phyloP scores from a whole-genome alignment of 768 basidiomycete species.

The Gloeostereum incarnatum region DNA sequence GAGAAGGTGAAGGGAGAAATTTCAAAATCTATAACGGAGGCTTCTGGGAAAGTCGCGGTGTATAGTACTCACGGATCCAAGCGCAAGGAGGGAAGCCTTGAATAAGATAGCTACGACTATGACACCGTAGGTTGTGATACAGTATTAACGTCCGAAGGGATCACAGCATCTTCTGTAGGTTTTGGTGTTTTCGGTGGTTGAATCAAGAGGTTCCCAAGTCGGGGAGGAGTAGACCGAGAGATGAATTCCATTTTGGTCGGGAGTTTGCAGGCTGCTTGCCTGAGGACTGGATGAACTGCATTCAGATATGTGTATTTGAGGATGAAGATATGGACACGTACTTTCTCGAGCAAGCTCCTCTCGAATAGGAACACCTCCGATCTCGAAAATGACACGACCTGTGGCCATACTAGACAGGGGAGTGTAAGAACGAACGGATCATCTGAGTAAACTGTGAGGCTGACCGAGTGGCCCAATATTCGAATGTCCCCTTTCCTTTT shows the following conservation, averaged over 20 bases:
- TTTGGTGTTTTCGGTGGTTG: conserved; percentile 26
- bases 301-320: conserved; percentile 3
- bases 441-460: conserved; percentile 14
- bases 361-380: conserved; percentile 83
- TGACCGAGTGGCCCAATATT: conserved; percentile 93
- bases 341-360: conserved; percentile 92
- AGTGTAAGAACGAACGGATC: not conserved
- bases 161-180: too few species aligned
- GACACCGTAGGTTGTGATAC: too few species aligned
- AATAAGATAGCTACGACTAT: too few species aligned
- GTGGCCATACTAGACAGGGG: conserved; percentile 55
- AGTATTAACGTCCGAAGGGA: too few species aligned
- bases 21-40: too few species aligned
- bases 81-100: too few species aligned
- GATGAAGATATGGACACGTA: conserved; percentile 21
- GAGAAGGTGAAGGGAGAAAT: too few species aligned
- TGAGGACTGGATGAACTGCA: conserved; percentile 49
- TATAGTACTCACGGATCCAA: too few species aligned
- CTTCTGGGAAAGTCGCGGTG: too few species aligned
- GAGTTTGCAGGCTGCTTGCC: conserved; percentile 80
- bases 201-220: conserved; percentile 61
- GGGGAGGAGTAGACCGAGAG: conserved; percentile 52
- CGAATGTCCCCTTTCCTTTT: conserved; percentile 96
- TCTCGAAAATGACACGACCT: conserved; percentile 89
- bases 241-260: conserved; percentile 89